A percentile compares a stretch with the other conserved stretches of the same genome.
phyloP scores from a whole-genome alignment of 2,329 filamentous ascomycete genomes.

The Cladosporium sp. region DNA sequence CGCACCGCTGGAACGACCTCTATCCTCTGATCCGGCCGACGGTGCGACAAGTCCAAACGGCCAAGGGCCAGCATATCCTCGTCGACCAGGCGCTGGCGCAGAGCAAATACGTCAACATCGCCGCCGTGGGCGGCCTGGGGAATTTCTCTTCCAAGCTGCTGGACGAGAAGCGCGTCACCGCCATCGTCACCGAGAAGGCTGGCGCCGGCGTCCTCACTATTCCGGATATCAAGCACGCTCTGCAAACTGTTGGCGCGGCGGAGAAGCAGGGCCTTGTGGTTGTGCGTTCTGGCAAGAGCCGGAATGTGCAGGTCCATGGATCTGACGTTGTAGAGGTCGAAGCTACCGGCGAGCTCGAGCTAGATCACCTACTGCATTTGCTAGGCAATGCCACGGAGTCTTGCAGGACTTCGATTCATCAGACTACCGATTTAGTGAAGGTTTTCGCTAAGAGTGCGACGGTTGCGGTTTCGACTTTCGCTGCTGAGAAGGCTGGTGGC shows the following conservation, averaged over 20 bases:
- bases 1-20: conserved; percentile 30
- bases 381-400: conserved; percentile 27
- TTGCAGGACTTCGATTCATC: conserved; percentile 25
- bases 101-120: conserved; percentile 26
- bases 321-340: conserved; percentile 27
- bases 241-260: conserved; percentile 23
- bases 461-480: conserved; percentile 28
- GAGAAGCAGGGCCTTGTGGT: conserved; percentile 27
- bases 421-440: conserved; percentile 27
- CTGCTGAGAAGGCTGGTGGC: conserved; percentile 27
- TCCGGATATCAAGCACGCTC: conserved; percentile 24
- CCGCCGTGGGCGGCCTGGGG: conserved; percentile 26
- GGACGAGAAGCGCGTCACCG: conserved; percentile 30
- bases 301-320: conserved; percentile 21
- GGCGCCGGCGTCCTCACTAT: conserved; percentile 26
- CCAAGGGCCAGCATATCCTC: conserved; percentile 29
- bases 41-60: conserved; percentile 24
- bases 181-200: conserved; percentile 26
- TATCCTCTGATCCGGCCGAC: conserved; percentile 32
- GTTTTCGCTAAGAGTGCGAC: conserved; percentile 25
- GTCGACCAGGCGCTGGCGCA: conserved; percentile 27
- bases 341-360: conserved; percentile 26
- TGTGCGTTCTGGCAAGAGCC: conserved; percentile 25
- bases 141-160: conserved; percentile 34
- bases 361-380: conserved; percentile 31